Percentiles rank a stretch among this genome's conserved stretches.
Evolutionary conservation across 371 early-diverging fungal species (phyloP).

Genomic region (Rhizopus sp.): DNA sequence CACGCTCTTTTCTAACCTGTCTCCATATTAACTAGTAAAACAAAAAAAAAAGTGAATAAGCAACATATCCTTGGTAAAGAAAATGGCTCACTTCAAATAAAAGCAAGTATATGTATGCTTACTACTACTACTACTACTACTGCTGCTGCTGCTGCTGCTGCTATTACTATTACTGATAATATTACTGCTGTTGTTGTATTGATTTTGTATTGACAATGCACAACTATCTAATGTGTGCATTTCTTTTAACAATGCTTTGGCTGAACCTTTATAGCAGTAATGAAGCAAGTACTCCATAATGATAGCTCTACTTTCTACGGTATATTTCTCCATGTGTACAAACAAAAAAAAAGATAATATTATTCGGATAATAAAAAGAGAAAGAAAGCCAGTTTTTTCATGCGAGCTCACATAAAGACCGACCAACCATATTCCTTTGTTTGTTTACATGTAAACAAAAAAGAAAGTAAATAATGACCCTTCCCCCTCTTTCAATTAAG

Average conservation of each 20-base stretch:
- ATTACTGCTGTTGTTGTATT: background rate
- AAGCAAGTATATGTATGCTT: no score
- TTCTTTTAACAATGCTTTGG: slow-evolving; percentile 20
- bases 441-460: background rate
- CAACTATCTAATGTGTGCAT: slow-evolving; percentile 10
- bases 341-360: background rate
- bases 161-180: background rate
- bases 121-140: no score
- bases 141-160: background rate
- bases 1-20: no score
- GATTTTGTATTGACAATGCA: slow-evolving; percentile 1
- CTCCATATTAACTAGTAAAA: no score
- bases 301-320: slow-evolving; percentile 18
- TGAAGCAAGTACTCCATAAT: slow-evolving; percentile 28
- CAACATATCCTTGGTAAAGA: background rate
- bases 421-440: background rate
- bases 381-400: slow-evolving; percentile 1
- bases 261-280: slow-evolving; percentile 25
- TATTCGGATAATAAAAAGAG: background rate
- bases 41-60: no score
- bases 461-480: no score
- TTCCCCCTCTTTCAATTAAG: no score
- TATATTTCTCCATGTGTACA: slow-evolving; percentile 5
- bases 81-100: background rate
- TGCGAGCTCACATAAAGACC: background rate